Percentiles rank a stretch among this genome's conserved stretches.
Evolutionary conservation across 257 asterid species (phyloP).

Genomic region (Thymus mandschuricus): DNA sequence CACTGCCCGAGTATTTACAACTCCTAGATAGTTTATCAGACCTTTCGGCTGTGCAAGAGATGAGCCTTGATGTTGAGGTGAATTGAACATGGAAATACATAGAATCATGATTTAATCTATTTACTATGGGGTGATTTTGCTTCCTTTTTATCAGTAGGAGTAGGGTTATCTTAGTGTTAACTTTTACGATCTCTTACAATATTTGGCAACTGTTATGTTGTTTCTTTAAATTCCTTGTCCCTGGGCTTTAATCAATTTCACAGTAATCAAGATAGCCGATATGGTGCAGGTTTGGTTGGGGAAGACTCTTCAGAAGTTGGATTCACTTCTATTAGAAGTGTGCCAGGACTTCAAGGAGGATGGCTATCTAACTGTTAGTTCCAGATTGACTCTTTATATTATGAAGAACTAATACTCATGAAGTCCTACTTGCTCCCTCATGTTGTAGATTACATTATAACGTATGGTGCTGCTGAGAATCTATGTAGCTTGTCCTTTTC

Average conservation of each 20-base stretch:
- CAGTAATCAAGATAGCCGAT: constrained; percentile 23
- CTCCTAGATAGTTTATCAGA: constrained; percentile 81
- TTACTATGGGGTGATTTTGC: constrained; percentile 10
- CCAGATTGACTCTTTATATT: constrained; percentile 33
- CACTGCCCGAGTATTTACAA: constrained; percentile 91
- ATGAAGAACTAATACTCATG: constrained; percentile 4
- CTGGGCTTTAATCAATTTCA: constrained; percentile 10
- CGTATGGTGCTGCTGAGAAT: constrained; percentile 15
- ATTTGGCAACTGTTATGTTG: too few relatives aligned
- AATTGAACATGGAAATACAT: constrained; percentile 28
- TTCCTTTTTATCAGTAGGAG: too few relatives aligned
- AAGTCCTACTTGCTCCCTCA: constrained; percentile 25
- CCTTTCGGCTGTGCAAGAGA: constrained; percentile 86
- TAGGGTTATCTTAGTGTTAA: too few relatives aligned
- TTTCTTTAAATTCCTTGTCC: constrained; percentile 6
- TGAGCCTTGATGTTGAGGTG: constrained; percentile 97
- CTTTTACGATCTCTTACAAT: too few relatives aligned
- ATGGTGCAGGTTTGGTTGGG: constrained; percentile 91
- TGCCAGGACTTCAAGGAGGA: constrained; percentile 92
- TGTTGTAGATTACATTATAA: constrained; percentile 2
- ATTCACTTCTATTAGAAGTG: constrained; percentile 83
- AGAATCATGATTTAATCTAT: constrained; percentile 19
- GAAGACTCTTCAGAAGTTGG: constrained; percentile 93
- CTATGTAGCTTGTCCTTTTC: constrained; percentile 5
- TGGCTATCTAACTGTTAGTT: constrained; percentile 83